Percentiles rank a stretch among this genome's conserved stretches.
phyloP scores from a whole-genome alignment of 2,329 filamentous ascomycete genomes.

The Tolypocladium pustulatum region DNA sequence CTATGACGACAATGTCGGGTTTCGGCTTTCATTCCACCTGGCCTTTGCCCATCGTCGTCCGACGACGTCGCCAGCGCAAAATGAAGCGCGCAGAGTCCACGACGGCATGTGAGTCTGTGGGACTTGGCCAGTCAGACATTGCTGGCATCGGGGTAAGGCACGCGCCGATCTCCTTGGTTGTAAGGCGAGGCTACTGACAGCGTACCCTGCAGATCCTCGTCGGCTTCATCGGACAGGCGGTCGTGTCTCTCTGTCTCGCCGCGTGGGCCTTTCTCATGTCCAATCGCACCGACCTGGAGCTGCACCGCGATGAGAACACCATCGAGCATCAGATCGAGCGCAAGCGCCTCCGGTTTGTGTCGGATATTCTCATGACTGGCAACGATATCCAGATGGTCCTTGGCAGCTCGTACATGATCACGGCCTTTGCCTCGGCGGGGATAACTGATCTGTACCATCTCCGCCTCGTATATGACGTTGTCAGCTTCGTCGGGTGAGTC shows the following conservation, averaged over 20 bases:
- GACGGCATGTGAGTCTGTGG: slow-evolving; percentile 14
- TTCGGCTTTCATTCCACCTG: neutral
- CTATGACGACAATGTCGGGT: neutral
- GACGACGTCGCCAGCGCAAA: neutral
- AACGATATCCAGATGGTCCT: slow-evolving; percentile 21
- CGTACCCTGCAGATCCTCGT: slow-evolving; percentile 14
- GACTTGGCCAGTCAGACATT: slow-evolving; percentile 16
- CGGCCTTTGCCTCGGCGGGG: slow-evolving; percentile 12
- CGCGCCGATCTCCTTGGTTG: neutral
- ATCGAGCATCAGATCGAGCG: slow-evolving; percentile 14
- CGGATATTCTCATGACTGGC: slow-evolving; percentile 21
- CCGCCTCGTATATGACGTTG: slow-evolving; percentile 14
- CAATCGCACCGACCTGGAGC: slow-evolving; percentile 14
- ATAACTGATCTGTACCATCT: slow-evolving; percentile 19
- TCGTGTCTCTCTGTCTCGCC: slow-evolving; percentile 10
- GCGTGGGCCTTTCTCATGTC: slow-evolving; percentile 23
- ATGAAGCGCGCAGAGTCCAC: neutral
- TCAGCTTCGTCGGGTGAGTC: neutral
- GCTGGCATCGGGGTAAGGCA: slow-evolving; percentile 19
- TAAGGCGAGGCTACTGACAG: neutral
- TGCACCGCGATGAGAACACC: slow-evolving; percentile 14
- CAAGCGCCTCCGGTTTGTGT: slow-evolving; percentile 19
- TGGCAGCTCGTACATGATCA: slow-evolving; percentile 20
- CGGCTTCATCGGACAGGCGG: slow-evolving; percentile 18
- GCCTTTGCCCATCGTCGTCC: neutral